Base-by-base conservation (phyloP, 345 rosid genomes). In the Chamaenerion angustifolium region DNA sequence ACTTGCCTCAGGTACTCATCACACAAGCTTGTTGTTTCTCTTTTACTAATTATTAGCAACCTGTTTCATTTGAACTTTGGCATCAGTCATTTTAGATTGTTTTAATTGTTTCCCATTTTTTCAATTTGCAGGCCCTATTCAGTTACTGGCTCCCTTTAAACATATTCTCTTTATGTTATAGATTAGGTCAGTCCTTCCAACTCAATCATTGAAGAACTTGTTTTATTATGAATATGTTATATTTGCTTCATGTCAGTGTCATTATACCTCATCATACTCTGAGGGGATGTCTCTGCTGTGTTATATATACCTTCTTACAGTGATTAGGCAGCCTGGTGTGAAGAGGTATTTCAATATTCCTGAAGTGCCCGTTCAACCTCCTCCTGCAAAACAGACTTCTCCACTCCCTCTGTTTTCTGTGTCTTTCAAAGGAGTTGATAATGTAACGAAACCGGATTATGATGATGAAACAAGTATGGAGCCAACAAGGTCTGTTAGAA, bases 81-180 rank as follows among this genome's bases (percentile, higher is more conserved):
- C 17, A 17, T 42, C 12, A 13, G 11, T 48, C 15, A 18, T 18
- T 18, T 12, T 23, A 48, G 35, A 1, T 12, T 48, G 35, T 35
- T n/a, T n/a, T n/a, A n/a, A n/a, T n/a, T n/a, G n/a, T n/a, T 4
- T 21, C 2, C 50, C 27, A 11, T 16, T n/a, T 43, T 23, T 11
- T 31, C n/a, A 16, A 37, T 25, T 23, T 60, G 52, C 35, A 60
- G 79, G 79, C 79, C 43, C 46, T 74, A 45, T 74, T 74, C 50
- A 63, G 76, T 50, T 74, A 70, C 68, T 74, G 79, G 76, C 71
- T 74, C 51, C 67, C 76, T 52, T 74, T 76, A 52, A 74, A 74
- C 65, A 25, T 74, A 14, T 74, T 72, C 62, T 58, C 76, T 15
- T 69, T 72, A 37, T 60, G 45, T 18, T 76, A 70, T 59, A 73